Conservation (phyloP, 305 asterid genomes). For the Monarda citriodora region DNA sequence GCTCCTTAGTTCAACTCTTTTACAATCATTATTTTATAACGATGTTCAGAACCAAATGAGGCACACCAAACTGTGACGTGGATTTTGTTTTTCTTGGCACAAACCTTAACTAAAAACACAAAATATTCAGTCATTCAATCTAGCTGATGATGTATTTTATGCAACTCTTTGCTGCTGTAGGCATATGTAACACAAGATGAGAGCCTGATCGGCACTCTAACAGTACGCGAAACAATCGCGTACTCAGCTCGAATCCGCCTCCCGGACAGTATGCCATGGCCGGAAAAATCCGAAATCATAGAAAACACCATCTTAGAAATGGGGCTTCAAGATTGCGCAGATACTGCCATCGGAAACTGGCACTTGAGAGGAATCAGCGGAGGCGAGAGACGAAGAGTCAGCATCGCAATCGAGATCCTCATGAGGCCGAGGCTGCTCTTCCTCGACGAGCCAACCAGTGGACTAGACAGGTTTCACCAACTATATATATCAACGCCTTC, state of each 20-base stretch:
- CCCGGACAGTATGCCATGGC: slow-evolving; percentile 41
- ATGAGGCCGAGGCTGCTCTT: slow-evolving; percentile 68
- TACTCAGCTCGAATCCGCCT: slow-evolving; percentile 65
- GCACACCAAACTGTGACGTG: too few relatives aligned
- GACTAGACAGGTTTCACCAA: slow-evolving; percentile 47
- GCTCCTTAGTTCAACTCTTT: too few relatives aligned
- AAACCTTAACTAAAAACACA: too few relatives aligned
- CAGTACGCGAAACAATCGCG: slow-evolving; percentile 54
- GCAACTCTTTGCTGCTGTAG: slow-evolving; percentile 16
- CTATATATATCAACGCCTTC: too few relatives aligned
- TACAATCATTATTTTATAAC: too few relatives aligned
- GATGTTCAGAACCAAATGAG: too few relatives aligned
- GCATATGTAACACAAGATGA: slow-evolving; percentile 90
- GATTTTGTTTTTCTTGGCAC: too few relatives aligned
- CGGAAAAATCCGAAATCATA: slow-evolving; percentile 39
- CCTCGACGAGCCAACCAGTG: slow-evolving; percentile 81
- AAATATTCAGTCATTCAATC: too few relatives aligned
- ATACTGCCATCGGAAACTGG: slow-evolving; percentile 71
- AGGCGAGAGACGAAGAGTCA: slow-evolving; percentile 68
- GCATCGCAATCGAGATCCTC: slow-evolving; percentile 68
- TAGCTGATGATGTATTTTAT: too few relatives aligned
- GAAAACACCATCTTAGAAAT: slow-evolving; percentile 49
- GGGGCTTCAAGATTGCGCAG: slow-evolving; percentile 53
- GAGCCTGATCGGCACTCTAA: slow-evolving; percentile 49
- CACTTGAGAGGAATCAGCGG: slow-evolving; percentile 60